Percentiles rank a stretch among this genome's conserved stretches.
phyloP scores from a whole-genome alignment of 176 grass and related monocot species.

The Oryza glaberrima region DNA sequence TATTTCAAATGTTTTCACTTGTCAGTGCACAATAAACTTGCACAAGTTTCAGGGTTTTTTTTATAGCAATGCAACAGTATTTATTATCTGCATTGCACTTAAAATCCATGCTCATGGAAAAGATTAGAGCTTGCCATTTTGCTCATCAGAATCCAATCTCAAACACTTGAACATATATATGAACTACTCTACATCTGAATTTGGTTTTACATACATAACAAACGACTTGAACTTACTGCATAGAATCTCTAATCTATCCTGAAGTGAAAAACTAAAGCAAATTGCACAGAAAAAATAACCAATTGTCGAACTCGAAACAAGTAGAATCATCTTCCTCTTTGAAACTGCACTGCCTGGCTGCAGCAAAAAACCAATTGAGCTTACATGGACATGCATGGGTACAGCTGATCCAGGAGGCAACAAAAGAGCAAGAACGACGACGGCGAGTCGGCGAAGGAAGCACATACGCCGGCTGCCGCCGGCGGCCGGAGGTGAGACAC shows the following conservation, averaged over 20 bases:
- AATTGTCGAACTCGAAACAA: neutral
- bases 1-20: neutral
- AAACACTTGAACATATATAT: neutral
- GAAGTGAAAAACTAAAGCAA: constrained; percentile 8
- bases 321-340: constrained; percentile 35
- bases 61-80: neutral
- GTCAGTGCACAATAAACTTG: neutral
- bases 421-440: constrained; percentile 42
- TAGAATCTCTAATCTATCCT: neutral
- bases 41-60: neutral
- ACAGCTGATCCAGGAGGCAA: constrained; percentile 35
- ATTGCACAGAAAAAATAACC: constrained; percentile 21
- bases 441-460: neutral
- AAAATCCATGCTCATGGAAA: neutral
- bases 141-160: neutral
- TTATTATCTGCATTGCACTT: neutral
- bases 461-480: neutral
- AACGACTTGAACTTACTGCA: neutral
- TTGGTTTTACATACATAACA: neutral
- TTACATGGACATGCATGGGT: neutral
- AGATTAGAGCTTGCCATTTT: neutral
- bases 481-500: neutral
- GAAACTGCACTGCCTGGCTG: constrained; percentile 34
- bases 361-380: constrained; percentile 43
- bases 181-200: neutral